Evolutionary conservation across 306 rosid species (phyloP), one percentile per base, ranked within the genome.

Genomic region (Fagus crenata): DNA sequence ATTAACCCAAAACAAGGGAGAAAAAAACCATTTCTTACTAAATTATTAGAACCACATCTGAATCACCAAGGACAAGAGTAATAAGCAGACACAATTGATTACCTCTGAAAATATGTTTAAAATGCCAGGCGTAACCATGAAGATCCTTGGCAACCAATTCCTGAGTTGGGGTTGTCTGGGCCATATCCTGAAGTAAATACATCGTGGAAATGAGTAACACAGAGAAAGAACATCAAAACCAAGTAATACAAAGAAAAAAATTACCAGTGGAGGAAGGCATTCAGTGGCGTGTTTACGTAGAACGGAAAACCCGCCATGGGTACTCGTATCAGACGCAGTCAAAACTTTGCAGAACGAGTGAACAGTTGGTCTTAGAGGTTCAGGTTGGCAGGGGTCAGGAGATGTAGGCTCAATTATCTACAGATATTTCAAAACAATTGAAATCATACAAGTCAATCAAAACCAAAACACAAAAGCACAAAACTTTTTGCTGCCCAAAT

Each of bases 291-390:
- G 98, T 85, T 90, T 95, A 43, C 98, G 85, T 1, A 90, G 88
- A 85, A 95, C 96, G 15, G 98, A 95, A 85, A 95, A 95, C 31
- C 98, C 98, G 0, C 98, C 98, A 81, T 95, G 98, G 31, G 98
- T 95, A 81, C 98, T 95, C 0, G 98, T 95, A 84, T 95, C 98
- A 0, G 97, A 95, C 1, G 97, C 97, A 7, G 98, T 95, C 53
- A 95, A 83, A 56, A 92, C 90, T 88, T 95, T 95, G 86, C 87
- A 82, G 88, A 95, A 95, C 0, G 93, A 73, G 81, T 90, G 90
- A 49, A 88, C 87, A 2, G 69, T 73, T 0, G 91, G 88, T 69
- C 83, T 88, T 32, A 80, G 84, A 78, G 64, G 76, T 61, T 90
- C 96, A 15, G 71, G 46, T 41, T 46, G 49, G 68, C 80, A 53